phyloP scores from a whole-genome alignment of 148 eudicot genomes.

The Chenopodium formosanum region DNA sequence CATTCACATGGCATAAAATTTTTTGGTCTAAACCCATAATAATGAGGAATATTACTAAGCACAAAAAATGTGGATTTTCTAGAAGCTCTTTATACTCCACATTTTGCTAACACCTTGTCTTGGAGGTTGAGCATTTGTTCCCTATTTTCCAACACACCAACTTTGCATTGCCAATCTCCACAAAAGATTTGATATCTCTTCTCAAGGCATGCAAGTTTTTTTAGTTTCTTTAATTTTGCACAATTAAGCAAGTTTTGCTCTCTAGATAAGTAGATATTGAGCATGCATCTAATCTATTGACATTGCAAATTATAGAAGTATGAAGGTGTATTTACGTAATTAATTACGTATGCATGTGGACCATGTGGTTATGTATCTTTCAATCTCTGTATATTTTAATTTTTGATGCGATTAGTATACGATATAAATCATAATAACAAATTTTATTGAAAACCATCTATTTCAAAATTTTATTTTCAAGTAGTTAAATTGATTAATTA shows the following conservation, averaged over 20 bases:
- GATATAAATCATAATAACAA: too few relatives aligned
- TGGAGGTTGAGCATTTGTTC: conserved; percentile 8
- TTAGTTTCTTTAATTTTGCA: background rate
- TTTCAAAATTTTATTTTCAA: too few relatives aligned
- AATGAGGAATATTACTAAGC: conserved; percentile 1
- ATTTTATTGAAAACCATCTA: too few relatives aligned
- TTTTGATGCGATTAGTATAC: too few relatives aligned
- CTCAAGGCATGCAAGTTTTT: background rate
- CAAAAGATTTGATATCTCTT: conserved; percentile 4
- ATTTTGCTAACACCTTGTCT: conserved; percentile 11
- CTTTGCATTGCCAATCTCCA: conserved; percentile 7
- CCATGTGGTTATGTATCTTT: background rate
- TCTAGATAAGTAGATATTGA: background rate
- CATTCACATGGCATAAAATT: background rate
- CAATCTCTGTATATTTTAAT: too few relatives aligned
- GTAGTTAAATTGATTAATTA: too few relatives aligned
- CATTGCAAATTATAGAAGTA: too few relatives aligned
- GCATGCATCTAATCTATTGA: too few relatives aligned
- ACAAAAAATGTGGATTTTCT: background rate
- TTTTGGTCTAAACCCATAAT: background rate
- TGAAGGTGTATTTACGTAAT: background rate
- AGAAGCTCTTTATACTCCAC: conserved; percentile 9
- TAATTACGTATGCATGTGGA: background rate
- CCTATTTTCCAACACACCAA: background rate
- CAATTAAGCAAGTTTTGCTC: background rate